Evolutionary conservation across 2,329 filamentous ascomycete genomes (phyloP), one percentile per base, ranked within the genome.

Genomic region (Nemania sp.): DNA sequence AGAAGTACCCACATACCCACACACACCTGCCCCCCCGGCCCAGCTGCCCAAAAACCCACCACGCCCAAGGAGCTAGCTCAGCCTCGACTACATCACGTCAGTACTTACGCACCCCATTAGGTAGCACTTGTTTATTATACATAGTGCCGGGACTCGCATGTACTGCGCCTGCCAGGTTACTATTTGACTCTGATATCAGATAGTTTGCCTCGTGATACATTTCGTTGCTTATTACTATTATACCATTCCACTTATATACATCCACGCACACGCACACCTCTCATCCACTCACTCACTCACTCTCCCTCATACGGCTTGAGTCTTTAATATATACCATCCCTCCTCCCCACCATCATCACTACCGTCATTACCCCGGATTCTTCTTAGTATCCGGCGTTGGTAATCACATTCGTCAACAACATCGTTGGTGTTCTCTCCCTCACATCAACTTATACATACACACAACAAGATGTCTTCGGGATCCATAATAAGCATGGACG

Each of bases 381-480:
- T 71, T 73, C 69, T 68, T 29, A 53, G 29, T 10, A 10, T 43
- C 62, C 5, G 20, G 35, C 24, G 38, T 29, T 27, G 52, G 55
- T 62, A 22, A 52, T 43, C 43, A 57, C 35, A 62, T 24, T 56
- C 53, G 38, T 41, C 45, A n/a, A 35, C 59, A 51, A 43, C 35
- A 24, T 49, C 29, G 60, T n/a, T 32, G 41, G 63, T 53, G 56
- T 47, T 45, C 13, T 45, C 41, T 15, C 41, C 5, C n/a, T 15
- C n/a, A 38, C 64, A 70, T 70, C 68, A 64, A 70, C 60, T 70
- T 73, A 77, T 72, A 78, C 59, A 70, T 62, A 68, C 13, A 68
- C 13, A 11, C n/a, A 15, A 11, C 74, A 81, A 55, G 73, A 87
- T 87, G 85, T 81, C 82, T 71, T 83, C 83, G 74, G 78, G 80